Evolutionary conservation across 1,284 basidiomycete genomes (phyloP).

Genomic region (Puccinia hordei): DNA sequence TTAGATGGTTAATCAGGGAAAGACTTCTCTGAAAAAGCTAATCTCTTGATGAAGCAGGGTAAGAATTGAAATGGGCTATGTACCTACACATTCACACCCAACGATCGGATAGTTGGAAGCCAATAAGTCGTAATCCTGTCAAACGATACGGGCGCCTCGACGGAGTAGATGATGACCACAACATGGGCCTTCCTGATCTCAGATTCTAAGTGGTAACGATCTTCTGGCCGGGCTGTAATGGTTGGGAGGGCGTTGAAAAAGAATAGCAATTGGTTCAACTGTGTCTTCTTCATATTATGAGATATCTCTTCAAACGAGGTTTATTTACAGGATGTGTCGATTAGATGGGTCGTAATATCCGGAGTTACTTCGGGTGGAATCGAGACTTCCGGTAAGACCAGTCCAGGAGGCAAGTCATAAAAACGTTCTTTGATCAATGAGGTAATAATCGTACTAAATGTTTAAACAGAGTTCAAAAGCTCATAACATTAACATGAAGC

Average conservation of each 20-base stretch:
- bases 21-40: not conserved
- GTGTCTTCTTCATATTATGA: conserved; percentile 1
- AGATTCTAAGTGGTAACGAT: conserved; percentile 82
- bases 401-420: conserved; percentile 65
- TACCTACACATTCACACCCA: conserved; percentile 81
- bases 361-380: conserved; percentile 93
- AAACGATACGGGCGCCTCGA: conserved; percentile 92
- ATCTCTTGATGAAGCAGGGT: not conserved
- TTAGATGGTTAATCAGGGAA: not conserved
- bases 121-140: conserved; percentile 97
- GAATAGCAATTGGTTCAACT: not conserved
- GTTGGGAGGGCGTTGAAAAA: conserved; percentile 17
- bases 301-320: conserved; percentile 12
- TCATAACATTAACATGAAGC: too few relatives aligned
- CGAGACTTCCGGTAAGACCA: conserved; percentile 91
- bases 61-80: conserved; percentile 22
- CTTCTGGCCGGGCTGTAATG: conserved; percentile 71
- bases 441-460: conserved; percentile 74
- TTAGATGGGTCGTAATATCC: conserved; percentile 92
- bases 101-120: conserved; percentile 92
- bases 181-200: conserved; percentile 96
- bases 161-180: conserved; percentile 94
- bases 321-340: conserved; percentile 83
- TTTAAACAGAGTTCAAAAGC: not conserved
- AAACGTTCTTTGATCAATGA: conserved; percentile 67